Evolutionary conservation across 495 filamentous ascomycete species (phyloP).

Genomic region (Aspergillus saccharolyticus): DNA sequence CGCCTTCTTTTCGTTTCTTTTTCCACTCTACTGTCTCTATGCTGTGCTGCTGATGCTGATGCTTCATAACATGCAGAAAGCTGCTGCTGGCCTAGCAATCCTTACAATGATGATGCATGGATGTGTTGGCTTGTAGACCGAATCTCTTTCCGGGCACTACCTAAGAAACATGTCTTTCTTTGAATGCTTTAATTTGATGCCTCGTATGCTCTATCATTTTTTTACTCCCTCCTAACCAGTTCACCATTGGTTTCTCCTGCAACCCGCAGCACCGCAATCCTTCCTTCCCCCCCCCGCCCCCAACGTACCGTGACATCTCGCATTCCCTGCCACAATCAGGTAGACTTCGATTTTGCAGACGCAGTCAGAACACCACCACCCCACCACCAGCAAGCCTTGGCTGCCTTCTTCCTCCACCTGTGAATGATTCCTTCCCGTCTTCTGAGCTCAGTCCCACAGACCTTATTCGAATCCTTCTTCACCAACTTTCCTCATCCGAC

Average conservation of each 20-base stretch:
- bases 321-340: neutral
- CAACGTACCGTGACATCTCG: constrained; percentile 1
- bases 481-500: constrained; percentile 32
- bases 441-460: neutral
- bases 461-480: constrained; percentile 11
- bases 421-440: neutral
- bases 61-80: neutral
- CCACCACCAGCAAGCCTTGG: constrained; percentile 15
- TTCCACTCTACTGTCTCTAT: too few species aligned
- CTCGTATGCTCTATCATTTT: neutral
- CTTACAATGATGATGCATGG: too few species aligned
- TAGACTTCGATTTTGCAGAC: constrained; percentile 6
- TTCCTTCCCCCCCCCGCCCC: too few species aligned
- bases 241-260: neutral
- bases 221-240: neutral
- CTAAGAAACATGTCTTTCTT: neutral
- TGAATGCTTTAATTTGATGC: neutral
- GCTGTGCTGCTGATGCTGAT: too few species aligned
- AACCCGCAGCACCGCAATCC: neutral
- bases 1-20: neutral
- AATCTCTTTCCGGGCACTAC: neutral
- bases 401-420: constrained; percentile 5
- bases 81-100: neutral
- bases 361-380: too few species aligned
- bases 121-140: neutral